Percentiles rank a stretch among this genome's conserved stretches.
phyloP scores from a whole-genome alignment of 352 stramenopile genomes.

The Pythium plurisporium region DNA sequence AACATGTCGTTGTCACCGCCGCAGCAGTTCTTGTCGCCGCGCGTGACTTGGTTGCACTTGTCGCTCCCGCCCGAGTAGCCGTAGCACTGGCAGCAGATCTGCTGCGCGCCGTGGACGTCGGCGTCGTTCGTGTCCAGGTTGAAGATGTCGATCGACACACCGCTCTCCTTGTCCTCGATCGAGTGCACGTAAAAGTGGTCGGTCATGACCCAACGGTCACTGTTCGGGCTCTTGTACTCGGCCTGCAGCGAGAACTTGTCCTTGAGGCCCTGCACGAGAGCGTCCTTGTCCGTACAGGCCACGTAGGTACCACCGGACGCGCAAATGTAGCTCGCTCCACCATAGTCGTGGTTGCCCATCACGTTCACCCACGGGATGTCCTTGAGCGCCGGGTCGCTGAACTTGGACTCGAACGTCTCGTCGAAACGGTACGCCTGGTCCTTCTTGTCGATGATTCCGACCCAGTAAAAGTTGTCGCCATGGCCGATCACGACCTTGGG shows the following conservation, averaged over 20 bases:
- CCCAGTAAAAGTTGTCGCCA: conserved; percentile 84
- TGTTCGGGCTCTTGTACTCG: conserved; percentile 73
- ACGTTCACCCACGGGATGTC: conserved; percentile 82
- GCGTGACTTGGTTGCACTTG: conserved; percentile 50
- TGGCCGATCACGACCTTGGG: conserved; percentile 62
- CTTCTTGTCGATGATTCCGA: conserved; percentile 45
- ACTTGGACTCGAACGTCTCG: conserved; percentile 79
- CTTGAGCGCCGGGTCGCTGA: conserved; percentile 35
- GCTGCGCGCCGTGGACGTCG: conserved; percentile 50
- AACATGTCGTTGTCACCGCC: conserved; percentile 58
- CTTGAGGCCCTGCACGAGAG: conserved; percentile 46
- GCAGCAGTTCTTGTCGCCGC: conserved; percentile 43
- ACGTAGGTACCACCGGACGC: conserved; percentile 32
- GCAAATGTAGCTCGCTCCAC: conserved; percentile 75
- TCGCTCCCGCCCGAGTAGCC: conserved; percentile 58
- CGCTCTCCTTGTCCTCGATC: conserved; percentile 45
- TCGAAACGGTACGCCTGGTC: conserved; percentile 69
- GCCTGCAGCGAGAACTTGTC: conserved; percentile 72
- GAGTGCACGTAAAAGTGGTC: conserved; percentile 83
- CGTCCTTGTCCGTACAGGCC: conserved; percentile 39
- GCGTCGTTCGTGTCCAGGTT: conserved; percentile 79
- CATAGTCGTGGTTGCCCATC: conserved; percentile 85
- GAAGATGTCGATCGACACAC: conserved; percentile 81
- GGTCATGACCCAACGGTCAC: conserved; percentile 75
- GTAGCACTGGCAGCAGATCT: conserved; percentile 84